Evolutionary conservation across 2,329 filamentous ascomycete species (phyloP), one percentile per base, ranked within the genome.

Genomic region (Epichloe hybrida): DNA sequence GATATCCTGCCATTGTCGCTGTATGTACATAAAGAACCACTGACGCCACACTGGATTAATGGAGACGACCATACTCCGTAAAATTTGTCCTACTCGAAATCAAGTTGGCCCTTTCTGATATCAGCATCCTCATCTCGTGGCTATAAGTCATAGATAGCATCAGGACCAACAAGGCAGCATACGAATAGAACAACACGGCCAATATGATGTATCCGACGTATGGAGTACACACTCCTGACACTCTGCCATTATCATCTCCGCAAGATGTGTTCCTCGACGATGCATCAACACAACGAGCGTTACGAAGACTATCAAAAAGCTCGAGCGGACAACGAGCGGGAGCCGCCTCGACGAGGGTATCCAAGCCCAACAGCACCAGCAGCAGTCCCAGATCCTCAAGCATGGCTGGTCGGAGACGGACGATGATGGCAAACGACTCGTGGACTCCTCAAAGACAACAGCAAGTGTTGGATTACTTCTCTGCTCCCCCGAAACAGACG

Each of bases 361-460:
- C 67, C 51, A 87, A 87, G 65, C 80, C 82, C 13, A 76, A 69
- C 56, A 86, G 82, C 64, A 76, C 81, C 56, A 85, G 73, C 70
- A 86, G 79, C 66, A 87, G 84, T 64, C 84, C 83, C 13, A 74
- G 80, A 57, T 71, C 72, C 4, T 69, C 72, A n/a, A 61, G 66
- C 17, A 63, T 70, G 56, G 67, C 73, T 57, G 67, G 69, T 52
- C 69, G 78, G 57, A 72, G 80, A 61, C 78, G 75, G 62, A 81
- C 78, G 2, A 63, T 79, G 53, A 72, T 80, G 64, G 71, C 75
- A 60, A 72, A 80, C 55, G 49, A 51, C 17, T 62, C 64, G 53
- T 67, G 64, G 55, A 64, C 73, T 53, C 69, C 67, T 54, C 68
- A 66, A 53, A 69, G 72, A 55, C 72, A 67, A 53, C 73, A 73